Percentiles rank a stretch among this genome's conserved stretches.
Conservation (phyloP, 257 asterid species). For the Paulownia fortunei region DNA sequence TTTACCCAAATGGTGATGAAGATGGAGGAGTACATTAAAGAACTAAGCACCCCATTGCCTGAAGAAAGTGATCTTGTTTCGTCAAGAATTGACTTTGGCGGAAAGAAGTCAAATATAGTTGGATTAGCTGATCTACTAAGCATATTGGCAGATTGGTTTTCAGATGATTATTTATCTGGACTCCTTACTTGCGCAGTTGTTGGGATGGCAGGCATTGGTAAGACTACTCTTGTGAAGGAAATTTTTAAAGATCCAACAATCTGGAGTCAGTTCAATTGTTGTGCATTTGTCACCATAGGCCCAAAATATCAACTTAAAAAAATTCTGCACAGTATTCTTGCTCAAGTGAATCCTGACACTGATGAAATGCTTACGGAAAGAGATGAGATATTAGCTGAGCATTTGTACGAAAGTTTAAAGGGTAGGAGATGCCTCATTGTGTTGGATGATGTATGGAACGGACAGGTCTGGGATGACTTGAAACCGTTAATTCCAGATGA, state of each 20-base stretch:
- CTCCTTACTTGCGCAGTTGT: too few relatives aligned
- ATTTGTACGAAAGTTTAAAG: background rate
- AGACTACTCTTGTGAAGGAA: background rate
- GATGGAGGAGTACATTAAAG: background rate
- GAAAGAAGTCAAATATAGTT: too few relatives aligned
- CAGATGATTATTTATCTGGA: too few relatives aligned
- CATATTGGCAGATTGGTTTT: too few relatives aligned
- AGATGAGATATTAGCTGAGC: background rate
- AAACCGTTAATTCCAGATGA: background rate
- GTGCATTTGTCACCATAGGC: constrained; percentile 5
- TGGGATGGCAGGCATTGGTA: constrained; percentile 26
- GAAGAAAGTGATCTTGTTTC: background rate
- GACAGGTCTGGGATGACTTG: too few relatives aligned
- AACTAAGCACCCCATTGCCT: background rate
- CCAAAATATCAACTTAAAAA: background rate
- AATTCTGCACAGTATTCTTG: background rate
- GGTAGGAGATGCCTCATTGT: constrained; percentile 4
- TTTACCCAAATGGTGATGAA: background rate
- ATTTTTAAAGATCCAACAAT: background rate
- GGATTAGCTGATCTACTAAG: background rate
- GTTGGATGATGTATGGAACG: background rate
- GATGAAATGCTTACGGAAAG: background rate
- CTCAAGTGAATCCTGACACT: background rate
- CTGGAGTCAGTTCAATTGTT: background rate
- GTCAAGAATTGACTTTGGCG: background rate